Conservation (phyloP, 371 early-diverging fungal genomes). For the Coemansia sp. region DNA sequence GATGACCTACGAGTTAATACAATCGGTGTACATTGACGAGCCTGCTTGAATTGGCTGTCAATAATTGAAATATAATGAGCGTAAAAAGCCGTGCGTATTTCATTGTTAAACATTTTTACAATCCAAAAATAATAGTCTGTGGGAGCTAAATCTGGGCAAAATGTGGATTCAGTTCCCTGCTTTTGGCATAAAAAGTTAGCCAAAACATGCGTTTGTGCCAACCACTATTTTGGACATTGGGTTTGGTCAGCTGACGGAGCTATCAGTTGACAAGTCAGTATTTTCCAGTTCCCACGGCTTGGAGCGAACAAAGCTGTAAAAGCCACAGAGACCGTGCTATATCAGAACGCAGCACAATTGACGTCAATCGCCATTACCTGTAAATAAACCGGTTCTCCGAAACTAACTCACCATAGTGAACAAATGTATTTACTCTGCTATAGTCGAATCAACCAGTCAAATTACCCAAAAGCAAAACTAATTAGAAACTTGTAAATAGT, state of each 20-base stretch:
- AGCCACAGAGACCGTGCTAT: neutral
- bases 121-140: neutral
- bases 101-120: neutral
- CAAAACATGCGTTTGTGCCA: neutral
- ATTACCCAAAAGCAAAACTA: neutral
- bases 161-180: neutral
- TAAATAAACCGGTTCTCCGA: too few species aligned
- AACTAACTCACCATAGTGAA: too few species aligned
- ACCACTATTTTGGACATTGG: neutral
- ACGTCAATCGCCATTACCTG: too few species aligned
- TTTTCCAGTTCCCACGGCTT: neutral
- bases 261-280: neutral
- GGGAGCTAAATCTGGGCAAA: neutral
- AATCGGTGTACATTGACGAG: neutral
- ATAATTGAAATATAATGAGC: neutral
- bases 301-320: neutral
- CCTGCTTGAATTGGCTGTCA: neutral
- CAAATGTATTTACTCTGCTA: too few species aligned
- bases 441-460: too few species aligned
- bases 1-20: neutral
- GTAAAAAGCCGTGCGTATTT: neutral
- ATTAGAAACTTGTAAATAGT: neutral
- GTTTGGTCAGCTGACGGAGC: neutral
- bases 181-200: neutral
- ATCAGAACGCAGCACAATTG: neutral